phyloP scores from a whole-genome alignment of 1,139 yeast genomes.

The Saccharomyces hybrid region DNA sequence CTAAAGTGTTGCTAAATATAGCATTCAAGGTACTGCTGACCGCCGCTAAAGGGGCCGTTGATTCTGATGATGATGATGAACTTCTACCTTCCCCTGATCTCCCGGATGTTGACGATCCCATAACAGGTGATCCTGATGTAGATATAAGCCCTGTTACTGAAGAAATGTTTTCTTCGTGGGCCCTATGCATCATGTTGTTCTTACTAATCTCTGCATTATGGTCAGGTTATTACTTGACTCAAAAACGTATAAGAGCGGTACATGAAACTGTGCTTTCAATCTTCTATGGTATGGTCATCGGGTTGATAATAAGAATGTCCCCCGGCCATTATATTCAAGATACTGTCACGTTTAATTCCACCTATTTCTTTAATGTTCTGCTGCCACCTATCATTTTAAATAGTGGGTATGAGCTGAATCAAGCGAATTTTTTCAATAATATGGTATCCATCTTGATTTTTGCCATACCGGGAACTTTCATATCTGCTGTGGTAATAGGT shows the following conservation, averaged over 20 bases:
- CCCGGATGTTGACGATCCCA: constrained; percentile 22
- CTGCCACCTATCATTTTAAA: constrained; percentile 94
- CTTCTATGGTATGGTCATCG: constrained; percentile 94
- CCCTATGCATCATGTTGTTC: constrained; percentile 74
- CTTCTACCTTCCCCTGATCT: constrained; percentile 17
- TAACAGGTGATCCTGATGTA: constrained; percentile 31
- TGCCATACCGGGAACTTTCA: constrained; percentile 95
- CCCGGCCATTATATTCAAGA: constrained; percentile 98
- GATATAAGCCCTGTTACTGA: constrained; percentile 86
- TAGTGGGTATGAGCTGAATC: constrained; percentile 94
- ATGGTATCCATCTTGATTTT: constrained; percentile 85
- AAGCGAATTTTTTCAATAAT: constrained; percentile 88
- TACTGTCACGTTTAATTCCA: constrained; percentile 89
- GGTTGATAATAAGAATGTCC: constrained; percentile 74
- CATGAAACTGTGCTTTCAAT: constrained; percentile 96
- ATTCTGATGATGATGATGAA: constrained; percentile 24
- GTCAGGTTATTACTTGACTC: constrained; percentile 91
- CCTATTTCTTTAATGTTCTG: constrained; percentile 87
- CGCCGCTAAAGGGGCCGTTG: constrained; percentile 18
- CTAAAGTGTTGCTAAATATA: constrained; percentile 9
- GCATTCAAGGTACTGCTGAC: constrained; percentile 10
- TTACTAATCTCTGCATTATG: constrained; percentile 82
- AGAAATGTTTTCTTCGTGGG: constrained; percentile 96
- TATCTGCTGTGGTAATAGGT: constrained; percentile 85
- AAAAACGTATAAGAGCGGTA: constrained; percentile 81